Evolutionary conservation across 495 filamentous ascomycete genomes (phyloP), one percentile per base, ranked within the genome.

Genomic region (Neurospora tetrasperma): DNA sequence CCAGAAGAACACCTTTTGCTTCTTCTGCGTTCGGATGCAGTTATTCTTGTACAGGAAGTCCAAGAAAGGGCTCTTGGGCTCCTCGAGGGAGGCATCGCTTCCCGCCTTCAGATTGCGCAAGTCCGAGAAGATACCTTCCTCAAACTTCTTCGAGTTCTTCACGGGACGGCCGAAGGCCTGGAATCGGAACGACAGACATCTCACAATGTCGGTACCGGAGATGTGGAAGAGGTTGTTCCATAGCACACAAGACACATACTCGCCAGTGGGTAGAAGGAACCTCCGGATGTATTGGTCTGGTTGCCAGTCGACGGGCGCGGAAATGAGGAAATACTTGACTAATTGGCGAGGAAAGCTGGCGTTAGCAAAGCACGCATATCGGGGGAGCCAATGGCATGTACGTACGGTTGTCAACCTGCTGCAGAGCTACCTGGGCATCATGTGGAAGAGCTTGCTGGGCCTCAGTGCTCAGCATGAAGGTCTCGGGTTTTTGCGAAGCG

Each of bases 31-130:
- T 75, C 96, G 89, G 77, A 99, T 99, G 88, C 96, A 99, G 83
- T 99, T 99, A 87, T 99, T 98, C 88, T 99, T 99, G 87, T 98
- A 99, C 69, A 99, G 87, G 83, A 98, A 99, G 81, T 99, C 96
- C 70, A 99, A 88, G 84, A 99, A 99, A 3, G 93, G 89, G 85
- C 95, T 98, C 87, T 99, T 99, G 43, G 96, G 96, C 83, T 99
- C 96, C 84, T 99, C 96, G 44, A 99, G 90, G 35, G 95, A 97
- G n/a, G 96, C 96, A 87, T 99, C 96, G 78, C 94, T 98, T 70
- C 96, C 96, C 72, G 96, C 94, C 83, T 99, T 99, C 74, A 99
- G 87, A 79, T 99, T 99, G 80, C 96, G 93, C 82, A 99, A 86
- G 80, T 99, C 96, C 42, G 96, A 99, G 85, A 99, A 99, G 82